These are phyloP conservation scores for Phytophthora pistaciae DNA, from an alignment of 352 stramenopile species.

Conservation along the genomic window DNA sequence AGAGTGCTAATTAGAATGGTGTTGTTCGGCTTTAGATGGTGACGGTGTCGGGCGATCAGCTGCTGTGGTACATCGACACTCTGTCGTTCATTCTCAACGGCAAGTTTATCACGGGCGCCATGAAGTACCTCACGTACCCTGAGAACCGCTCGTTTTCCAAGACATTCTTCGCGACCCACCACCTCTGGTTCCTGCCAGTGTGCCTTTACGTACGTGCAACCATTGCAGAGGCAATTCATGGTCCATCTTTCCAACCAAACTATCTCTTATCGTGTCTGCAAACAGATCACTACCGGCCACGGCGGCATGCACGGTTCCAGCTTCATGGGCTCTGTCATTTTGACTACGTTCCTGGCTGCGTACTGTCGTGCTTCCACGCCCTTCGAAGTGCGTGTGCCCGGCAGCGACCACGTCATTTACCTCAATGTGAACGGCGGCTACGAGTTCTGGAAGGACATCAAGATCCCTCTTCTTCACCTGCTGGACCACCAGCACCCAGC, in stretches of 20 bases:
- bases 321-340: constrained; percentile 59
- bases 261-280: constrained; percentile 1
- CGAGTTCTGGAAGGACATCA: constrained; percentile 86
- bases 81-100: constrained; percentile 72
- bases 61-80: constrained; percentile 94
- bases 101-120: constrained; percentile 91
- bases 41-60: constrained; percentile 93
- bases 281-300: constrained; percentile 68
- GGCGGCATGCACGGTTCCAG: constrained; percentile 81
- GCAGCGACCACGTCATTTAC: constrained; percentile 78
- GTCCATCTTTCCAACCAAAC: not conserved
- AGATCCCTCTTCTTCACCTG: constrained; percentile 76
- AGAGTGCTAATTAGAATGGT: not conserved
- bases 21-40: constrained; percentile 67
- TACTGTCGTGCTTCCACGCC: constrained; percentile 71
- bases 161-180: constrained; percentile 84
- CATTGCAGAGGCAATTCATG: not conserved
- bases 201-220: constrained; percentile 70
- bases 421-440: constrained; percentile 87
- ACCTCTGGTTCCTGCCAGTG: constrained; percentile 86
- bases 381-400: constrained; percentile 70
- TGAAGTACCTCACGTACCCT: constrained; percentile 91
- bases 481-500: constrained; percentile 75
- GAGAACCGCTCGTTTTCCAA: constrained; percentile 87
- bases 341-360: constrained; percentile 70